Conservation (phyloP, 2,329 filamentous ascomycete genomes). For the Colletotrichum liaoningense region DNA sequence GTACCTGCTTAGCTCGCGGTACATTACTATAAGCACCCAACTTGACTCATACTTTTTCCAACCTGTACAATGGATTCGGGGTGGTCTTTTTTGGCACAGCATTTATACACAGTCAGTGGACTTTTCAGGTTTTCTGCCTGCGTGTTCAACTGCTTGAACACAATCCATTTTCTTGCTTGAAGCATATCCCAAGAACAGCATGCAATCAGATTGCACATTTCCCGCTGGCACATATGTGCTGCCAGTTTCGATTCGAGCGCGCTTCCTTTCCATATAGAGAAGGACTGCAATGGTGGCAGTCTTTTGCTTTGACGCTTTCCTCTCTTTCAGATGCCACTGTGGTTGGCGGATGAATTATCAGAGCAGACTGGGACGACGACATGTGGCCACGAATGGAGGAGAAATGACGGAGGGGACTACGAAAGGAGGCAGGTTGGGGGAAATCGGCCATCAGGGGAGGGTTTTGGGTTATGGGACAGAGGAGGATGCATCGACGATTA, state of each 20-base stretch:
- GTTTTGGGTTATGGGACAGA: background rate
- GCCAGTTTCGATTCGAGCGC: background rate
- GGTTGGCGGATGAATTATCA: background rate
- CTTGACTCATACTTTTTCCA: background rate
- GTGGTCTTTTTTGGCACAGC: background rate
- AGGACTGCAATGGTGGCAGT: background rate
- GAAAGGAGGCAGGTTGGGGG: background rate
- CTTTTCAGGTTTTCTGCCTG: background rate
- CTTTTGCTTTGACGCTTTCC: background rate
- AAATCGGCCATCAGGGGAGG: background rate
- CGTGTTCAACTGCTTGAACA: background rate
- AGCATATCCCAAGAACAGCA: slow-evolving; percentile 30
- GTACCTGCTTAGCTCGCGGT: background rate
- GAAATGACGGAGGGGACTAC: background rate
- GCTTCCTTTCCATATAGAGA: slow-evolving; percentile 18
- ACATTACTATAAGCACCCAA: background rate
- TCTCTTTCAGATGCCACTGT: background rate
- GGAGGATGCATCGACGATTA: background rate
- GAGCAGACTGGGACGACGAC: slow-evolving; percentile 18
- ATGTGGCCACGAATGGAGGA: slow-evolving; percentile 21
- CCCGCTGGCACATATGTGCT: background rate
- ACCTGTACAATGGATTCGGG: slow-evolving; percentile 17
- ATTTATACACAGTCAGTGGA: slow-evolving; percentile 12
- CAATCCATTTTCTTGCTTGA: background rate
- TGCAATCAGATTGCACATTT: slow-evolving; percentile 34